These are phyloP conservation scores for Gastrolobium villosum DNA, from an alignment of 306 rosid species.

Conservation along the genomic window DNA sequence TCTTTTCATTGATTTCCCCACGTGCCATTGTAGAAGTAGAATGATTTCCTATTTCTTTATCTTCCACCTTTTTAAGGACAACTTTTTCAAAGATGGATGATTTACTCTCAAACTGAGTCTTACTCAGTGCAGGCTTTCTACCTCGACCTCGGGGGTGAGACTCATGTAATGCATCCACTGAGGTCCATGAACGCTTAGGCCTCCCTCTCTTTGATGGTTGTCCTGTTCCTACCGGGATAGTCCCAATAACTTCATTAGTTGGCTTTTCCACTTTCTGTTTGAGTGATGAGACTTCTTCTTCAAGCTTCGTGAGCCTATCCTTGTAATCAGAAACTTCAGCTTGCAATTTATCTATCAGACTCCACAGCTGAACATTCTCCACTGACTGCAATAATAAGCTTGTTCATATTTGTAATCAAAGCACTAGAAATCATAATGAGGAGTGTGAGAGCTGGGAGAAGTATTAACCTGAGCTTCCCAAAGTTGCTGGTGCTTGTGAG, in stretches of 20 bases:
- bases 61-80: constrained; percentile 49
- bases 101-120: constrained; percentile 42
- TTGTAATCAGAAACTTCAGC: constrained; percentile 61
- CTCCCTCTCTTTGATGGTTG: constrained; percentile 61
- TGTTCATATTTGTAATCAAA: constrained; percentile 26
- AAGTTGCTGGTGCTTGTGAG: constrained; percentile 63
- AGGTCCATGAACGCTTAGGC: constrained; percentile 49
- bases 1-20: constrained; percentile 42
- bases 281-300: constrained; percentile 57
- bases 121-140: constrained; percentile 41
- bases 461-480: constrained; percentile 67
- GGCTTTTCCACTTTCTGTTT: constrained; percentile 51
- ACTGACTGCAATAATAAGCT: constrained; percentile 55
- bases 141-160: constrained; percentile 44
- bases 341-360: constrained; percentile 53
- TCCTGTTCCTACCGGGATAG: constrained; percentile 38
- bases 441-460: constrained; percentile 17
- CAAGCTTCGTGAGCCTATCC: constrained; percentile 50
- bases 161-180: constrained; percentile 41
- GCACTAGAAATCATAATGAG: constrained; percentile 4
- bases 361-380: constrained; percentile 62
- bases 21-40: constrained; percentile 10
- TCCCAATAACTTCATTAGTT: constrained; percentile 41
- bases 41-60: constrained; percentile 32
- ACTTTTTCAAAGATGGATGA: constrained; percentile 56